Base-by-base conservation (phyloP, 441 rosid species). In the Lepidium campestre region DNA sequence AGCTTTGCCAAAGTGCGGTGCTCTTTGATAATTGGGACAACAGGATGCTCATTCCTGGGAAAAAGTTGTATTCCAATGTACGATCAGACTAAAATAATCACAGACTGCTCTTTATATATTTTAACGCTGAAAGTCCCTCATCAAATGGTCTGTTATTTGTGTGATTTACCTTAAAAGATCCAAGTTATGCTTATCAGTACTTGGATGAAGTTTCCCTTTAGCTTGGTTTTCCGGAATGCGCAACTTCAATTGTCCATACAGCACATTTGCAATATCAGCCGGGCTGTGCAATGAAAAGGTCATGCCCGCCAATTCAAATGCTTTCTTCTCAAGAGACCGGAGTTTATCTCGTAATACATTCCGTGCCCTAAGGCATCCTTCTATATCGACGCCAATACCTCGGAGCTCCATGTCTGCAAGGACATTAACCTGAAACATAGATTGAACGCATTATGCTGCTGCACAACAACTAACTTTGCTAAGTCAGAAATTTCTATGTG, bases 331-430 rank as follows among this genome's bases (percentile, higher is more conserved):
- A 52, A 94, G 96, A 57, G 75, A 68, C 78, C 87, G 85, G 55
- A 94, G 74, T 77, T 87, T 94, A 77, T 85, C 85, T 55, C 83
- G 87, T 78, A 94, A 75, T 65, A 83, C 47, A 72, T 77, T 83
- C 31, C 90, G 88, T 69, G 97, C 97, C 73, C 56, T 73, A 60
- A 86, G 88, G 81, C 99, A 91, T 62, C 88, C 91, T 77, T 90
- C 96, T 85, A 90, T 81, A 81, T 91, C 90, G 70, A 94, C 88
- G 67, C 99, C 97, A 53, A 91, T 86, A 49, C 99, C 99, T 88
- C 95, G 86, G 39, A 84, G 82, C 78, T 94, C 99, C 99, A 94
- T 91, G 67, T 91, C 96, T 29, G 99, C 98, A 41, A 94, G 90
- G 76, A 91, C 87, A 77, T 79, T 82, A 49, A 94, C 97, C 99